Evolutionary conservation across 306 rosid genomes (phyloP), one percentile per base, ranked within the genome.

Genomic region (Begonia masoniana): DNA sequence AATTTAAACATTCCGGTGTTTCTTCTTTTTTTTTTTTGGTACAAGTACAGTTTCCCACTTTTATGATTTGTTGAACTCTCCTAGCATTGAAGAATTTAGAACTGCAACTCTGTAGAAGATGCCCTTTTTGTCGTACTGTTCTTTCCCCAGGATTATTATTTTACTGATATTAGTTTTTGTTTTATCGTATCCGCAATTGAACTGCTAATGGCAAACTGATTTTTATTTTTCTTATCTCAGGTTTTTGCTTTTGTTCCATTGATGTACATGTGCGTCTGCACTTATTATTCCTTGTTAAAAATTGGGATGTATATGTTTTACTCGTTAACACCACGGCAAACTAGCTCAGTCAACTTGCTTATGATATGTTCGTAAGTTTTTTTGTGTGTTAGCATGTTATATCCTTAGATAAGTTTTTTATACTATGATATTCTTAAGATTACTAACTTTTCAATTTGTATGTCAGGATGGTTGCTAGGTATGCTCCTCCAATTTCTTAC

Each of bases 331-430:
- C 97, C 97, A 36, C 75, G 84, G 71, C 96, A 83, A 71, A 85
- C 96, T 39, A 85, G 94, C 75, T 78, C 99, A 14, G 99, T 91
- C 59, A 85, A 74, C 79, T 73, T 91, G 86, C 96, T 91, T 68
- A 83, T 91, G 94, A 91, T 91, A 74, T 91, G 99, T 94, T 81
- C 99, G 99, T 91, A 77, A 85, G 97, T 72, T 59, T 50, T 60
- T 66, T 47, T 21, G 43, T 52, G 39, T 31, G 39, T 7, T 2
- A 31, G 39, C 39, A 31, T 31, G 39, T 31, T 5, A 31, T 31
- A 15, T 50, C 10, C 21, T 21, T 50, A 2, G 12, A 50, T 50
- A 13, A 50, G 10, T 4, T 13, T 15, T 10, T 50, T 50, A 10
- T 5, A 10, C 54, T 50, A 41, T 59, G 16, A 63, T 58, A 49